A percentile compares a stretch with the other conserved stretches of the same genome.
Evolutionary conservation across 1,139 yeast genomes (phyloP).

Genomic region (Protomyces pachydermus): DNA sequence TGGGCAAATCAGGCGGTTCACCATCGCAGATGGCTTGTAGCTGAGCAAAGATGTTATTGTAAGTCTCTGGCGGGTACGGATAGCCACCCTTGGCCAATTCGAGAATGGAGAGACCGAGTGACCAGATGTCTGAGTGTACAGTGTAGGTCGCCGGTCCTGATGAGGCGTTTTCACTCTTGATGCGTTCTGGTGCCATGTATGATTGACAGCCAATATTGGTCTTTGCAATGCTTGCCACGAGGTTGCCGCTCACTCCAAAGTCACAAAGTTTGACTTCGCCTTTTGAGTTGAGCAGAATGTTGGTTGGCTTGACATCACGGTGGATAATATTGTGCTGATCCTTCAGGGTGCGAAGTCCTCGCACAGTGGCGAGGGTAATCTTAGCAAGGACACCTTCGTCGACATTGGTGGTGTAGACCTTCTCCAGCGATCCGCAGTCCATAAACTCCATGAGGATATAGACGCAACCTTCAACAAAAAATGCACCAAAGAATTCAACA

Average conservation of each 20-base stretch:
- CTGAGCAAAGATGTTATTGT: constrained; percentile 83
- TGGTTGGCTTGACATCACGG: constrained; percentile 95
- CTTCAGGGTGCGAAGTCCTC: constrained; percentile 78
- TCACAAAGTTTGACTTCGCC: constrained; percentile 93
- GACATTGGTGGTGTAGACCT: constrained; percentile 53
- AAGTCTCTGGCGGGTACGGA: constrained; percentile 94
- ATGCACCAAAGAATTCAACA: constrained; percentile 84
- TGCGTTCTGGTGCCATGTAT: constrained; percentile 98
- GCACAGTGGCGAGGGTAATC: constrained; percentile 73
- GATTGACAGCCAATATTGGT: constrained; percentile 98
- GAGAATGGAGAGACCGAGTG: constrained; percentile 78
- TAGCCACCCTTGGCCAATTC: constrained; percentile 88
- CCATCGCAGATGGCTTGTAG: constrained; percentile 95
- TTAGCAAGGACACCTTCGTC: constrained; percentile 76
- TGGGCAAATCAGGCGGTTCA: constrained; percentile 75
- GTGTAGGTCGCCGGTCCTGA: constrained; percentile 54
- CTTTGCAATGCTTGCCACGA: constrained; percentile 91
- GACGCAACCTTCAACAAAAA: constrained; percentile 55
- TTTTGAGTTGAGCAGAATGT: constrained; percentile 66
- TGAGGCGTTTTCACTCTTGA: constrained; percentile 47
- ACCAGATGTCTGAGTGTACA: constrained; percentile 95
- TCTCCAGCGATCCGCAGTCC: constrained; percentile 96
- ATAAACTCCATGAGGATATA: constrained; percentile 97
- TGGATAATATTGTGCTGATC: constrained; percentile 89
- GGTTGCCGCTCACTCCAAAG: constrained; percentile 92